Conservation (phyloP, 305 asterid genomes). For the Solanum hybrid region DNA sequence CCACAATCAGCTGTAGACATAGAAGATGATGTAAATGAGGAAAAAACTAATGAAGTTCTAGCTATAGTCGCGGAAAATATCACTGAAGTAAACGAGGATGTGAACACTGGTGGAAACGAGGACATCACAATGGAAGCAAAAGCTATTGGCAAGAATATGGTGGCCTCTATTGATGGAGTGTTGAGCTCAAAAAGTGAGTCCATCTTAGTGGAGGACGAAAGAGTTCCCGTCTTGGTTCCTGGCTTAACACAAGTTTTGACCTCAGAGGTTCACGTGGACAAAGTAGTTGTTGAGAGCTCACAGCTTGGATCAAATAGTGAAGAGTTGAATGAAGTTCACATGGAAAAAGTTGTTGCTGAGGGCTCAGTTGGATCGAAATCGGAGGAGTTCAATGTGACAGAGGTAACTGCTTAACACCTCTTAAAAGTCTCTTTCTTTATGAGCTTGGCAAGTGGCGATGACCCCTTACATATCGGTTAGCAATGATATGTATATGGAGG, state of each 20-base stretch:
- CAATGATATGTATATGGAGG: background rate
- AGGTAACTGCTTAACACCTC: constrained; percentile 44
- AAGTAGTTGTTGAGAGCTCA: constrained; percentile 5
- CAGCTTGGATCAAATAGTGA: constrained; percentile 2
- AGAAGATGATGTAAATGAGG: background rate
- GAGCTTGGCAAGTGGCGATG: background rate
- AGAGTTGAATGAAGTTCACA: constrained; percentile 10
- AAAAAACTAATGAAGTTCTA: background rate
- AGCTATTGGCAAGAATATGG: background rate
- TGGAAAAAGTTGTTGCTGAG: background rate
- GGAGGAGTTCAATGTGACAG: constrained; percentile 22
- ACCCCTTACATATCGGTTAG: background rate
- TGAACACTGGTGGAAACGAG: background rate
- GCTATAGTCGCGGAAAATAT: constrained; percentile 18
- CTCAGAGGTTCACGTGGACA: background rate
- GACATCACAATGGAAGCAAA: background rate
- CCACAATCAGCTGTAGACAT: constrained; percentile 1
- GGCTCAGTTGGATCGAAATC: constrained; percentile 3
- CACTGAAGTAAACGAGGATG: constrained; percentile 6
- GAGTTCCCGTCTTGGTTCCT: constrained; percentile 44
- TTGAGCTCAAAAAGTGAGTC: constrained; percentile 14
- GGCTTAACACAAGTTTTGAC: constrained; percentile 25
- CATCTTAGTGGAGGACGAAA: constrained; percentile 16
- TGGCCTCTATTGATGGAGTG: background rate
- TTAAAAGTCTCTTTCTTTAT: background rate